A percentile compares a stretch with the other conserved stretches of the same genome.
These are phyloP conservation scores for Alternaria sp. DNA, from an alignment of 2,329 filamentous ascomycete species.

Conservation along the genomic window DNA sequence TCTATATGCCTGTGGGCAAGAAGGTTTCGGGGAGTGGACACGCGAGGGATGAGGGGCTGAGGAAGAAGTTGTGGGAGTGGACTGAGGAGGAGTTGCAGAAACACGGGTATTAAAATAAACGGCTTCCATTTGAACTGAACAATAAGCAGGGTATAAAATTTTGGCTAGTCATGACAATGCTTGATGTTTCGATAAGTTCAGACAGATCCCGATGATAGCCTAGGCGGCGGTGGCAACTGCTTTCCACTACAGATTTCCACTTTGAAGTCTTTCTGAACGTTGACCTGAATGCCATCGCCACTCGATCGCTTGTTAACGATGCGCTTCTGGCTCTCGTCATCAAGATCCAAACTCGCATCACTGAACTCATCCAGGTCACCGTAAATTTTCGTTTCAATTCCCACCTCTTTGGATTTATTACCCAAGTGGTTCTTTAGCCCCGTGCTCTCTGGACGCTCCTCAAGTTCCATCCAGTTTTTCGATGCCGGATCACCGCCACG, in stretches of 20 bases:
- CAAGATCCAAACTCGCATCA: neutral
- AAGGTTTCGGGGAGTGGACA: slow-evolving; percentile 34
- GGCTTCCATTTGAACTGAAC: neutral
- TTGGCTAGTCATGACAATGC: neutral
- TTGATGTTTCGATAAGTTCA: neutral
- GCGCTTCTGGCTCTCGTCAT: slow-evolving; percentile 8
- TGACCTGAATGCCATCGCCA: slow-evolving; percentile 9
- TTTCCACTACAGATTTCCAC: slow-evolving; percentile 4
- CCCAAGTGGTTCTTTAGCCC: neutral
- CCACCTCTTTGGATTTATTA: neutral
- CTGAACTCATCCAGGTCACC: slow-evolving; percentile 11
- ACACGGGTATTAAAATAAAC: slow-evolving; percentile 38
- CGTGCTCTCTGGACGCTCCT: neutral
- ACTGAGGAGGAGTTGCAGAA: slow-evolving; percentile 48
- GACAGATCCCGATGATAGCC: neutral
- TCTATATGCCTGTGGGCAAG: slow-evolving; percentile 52
- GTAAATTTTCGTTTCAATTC: slow-evolving; percentile 14
- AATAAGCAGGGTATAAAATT: neutral
- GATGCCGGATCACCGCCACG: slow-evolving; percentile 4
- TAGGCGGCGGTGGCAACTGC: neutral
- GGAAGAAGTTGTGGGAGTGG: slow-evolving; percentile 52
- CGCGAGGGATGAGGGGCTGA: slow-evolving; percentile 42
- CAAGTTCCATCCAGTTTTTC: slow-evolving; percentile 12
- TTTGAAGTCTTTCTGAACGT: slow-evolving; percentile 13
- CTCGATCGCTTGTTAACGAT: neutral